Base-by-base conservation (phyloP, 352 stramenopile genomes). In the Pythium dissotocum region DNA sequence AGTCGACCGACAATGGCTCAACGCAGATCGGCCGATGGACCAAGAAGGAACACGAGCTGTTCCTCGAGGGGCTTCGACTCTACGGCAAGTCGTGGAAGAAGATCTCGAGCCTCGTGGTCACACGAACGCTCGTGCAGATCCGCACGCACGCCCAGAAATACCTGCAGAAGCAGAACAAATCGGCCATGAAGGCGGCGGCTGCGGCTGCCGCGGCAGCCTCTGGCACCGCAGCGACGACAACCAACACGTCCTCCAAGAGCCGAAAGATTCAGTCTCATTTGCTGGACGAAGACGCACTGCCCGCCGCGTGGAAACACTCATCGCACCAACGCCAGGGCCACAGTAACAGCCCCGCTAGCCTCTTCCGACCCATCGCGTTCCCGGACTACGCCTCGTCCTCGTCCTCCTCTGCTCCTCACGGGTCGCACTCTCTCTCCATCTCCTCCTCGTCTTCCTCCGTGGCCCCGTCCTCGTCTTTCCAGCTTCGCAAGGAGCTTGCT, bases 111-210 rank as follows among this genome's bases (percentile, higher is more conserved):
- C 77, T 95, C 21, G 87, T 95, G 35, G 77, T 83, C 59, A 91
- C 88, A 10, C 78, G 88, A 16, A 94, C 88, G 33, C 77, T 97
- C 6, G 95, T 98, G 38, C 97, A 99, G 71, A 99, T 99, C 71
- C 92, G 97, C 12, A 98, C 90, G 4, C 97, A 99, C 64, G 97
- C 97, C 0, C 97, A 99, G 79, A 99, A 99, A 67, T 99, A 98
- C 72, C 72, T 97, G 21, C 89, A 95, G 64, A 97, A 96, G 74
- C 85, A 94, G 60, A 83, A 69, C 58, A 90, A 86, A 30, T 74
- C 74, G 18, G 74, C 82, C 0, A 69, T 87, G 53, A 88, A 90
- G 49, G 70, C 70, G 1, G 71, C 70, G 2, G 61, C 64, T 1
- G 67, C 62, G 3, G 78, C 74, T 18, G 72, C 70, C 10, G 67